phyloP scores from a whole-genome alignment of 192 early-diverging fungal species.

The Coemansia sp. region DNA sequence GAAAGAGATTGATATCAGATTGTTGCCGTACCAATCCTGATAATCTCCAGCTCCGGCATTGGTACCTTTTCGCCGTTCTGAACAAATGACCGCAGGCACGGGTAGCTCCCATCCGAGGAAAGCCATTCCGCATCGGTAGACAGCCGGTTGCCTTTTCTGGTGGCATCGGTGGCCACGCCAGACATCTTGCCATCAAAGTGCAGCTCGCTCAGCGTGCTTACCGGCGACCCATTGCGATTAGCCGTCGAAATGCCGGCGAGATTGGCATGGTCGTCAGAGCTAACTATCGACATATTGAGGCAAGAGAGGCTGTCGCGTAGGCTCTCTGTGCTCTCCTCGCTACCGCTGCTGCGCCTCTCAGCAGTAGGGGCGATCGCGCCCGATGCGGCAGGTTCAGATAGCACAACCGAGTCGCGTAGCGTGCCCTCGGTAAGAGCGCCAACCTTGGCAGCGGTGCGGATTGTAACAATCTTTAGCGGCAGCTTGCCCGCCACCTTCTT shows the following conservation, averaged over 20 bases:
- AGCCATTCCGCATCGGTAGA: constrained; percentile 2
- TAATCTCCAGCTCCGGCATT: constrained; percentile 38
- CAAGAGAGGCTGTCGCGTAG: constrained; percentile 42
- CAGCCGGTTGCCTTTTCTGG: constrained; percentile 5
- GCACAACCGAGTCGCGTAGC: neutral
- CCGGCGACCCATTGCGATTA: constrained; percentile 35
- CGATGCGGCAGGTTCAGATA: neutral
- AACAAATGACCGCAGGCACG: constrained; percentile 42
- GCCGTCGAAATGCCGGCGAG: neutral
- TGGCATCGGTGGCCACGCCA: neutral
- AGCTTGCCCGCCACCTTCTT: constrained; percentile 25
- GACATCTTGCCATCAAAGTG: constrained; percentile 23
- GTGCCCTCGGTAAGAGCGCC: constrained; percentile 7
- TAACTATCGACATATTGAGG: constrained; percentile 42
- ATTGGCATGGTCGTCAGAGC: constrained; percentile 19
- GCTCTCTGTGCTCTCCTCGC: constrained; percentile 21
- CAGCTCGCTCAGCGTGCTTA: constrained; percentile 45
- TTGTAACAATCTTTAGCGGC: constrained; percentile 47
- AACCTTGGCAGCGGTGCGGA: constrained; percentile 25
- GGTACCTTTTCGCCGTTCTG: constrained; percentile 50
- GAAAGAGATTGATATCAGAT: neutral
- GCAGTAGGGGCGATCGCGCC: neutral
- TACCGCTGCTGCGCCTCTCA: constrained; percentile 6
- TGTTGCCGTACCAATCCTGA: constrained; percentile 39
- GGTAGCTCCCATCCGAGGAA: constrained; percentile 21